These are phyloP conservation scores for Trichoderma harzianum DNA, from an alignment of 2,329 filamentous ascomycete genomes.

Conservation along the genomic window DNA sequence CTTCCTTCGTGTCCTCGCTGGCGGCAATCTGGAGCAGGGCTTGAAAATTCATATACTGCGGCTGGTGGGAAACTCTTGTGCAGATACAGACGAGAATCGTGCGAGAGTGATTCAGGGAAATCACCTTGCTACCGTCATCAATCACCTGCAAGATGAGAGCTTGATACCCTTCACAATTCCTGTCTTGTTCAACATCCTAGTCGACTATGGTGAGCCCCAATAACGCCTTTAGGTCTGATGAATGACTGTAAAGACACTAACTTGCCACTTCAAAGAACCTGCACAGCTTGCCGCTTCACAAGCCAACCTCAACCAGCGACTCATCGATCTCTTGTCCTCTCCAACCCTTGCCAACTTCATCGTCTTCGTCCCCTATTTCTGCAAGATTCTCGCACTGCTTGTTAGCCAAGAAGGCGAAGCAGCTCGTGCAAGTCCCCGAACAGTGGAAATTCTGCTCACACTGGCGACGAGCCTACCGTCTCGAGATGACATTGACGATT, in stretches of 20 bases:
- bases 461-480: constrained; percentile 43
- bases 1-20: constrained; percentile 47
- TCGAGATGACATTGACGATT: constrained; percentile 51
- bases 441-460: constrained; percentile 48
- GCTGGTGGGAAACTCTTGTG: constrained; percentile 60
- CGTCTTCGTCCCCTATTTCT: constrained; percentile 49
- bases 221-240: neutral
- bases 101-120: constrained; percentile 50
- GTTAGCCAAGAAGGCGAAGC: constrained; percentile 50
- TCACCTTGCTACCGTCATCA: constrained; percentile 46
- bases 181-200: constrained; percentile 60
- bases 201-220: constrained; percentile 56
- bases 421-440: constrained; percentile 41
- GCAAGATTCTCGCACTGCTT: constrained; percentile 55
- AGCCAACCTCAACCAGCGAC: constrained; percentile 45
- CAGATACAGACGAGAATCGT: constrained; percentile 61
- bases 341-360: constrained; percentile 41
- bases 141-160: constrained; percentile 45
- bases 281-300: constrained; percentile 55
- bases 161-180: constrained; percentile 53
- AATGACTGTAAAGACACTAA: neutral
- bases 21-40: constrained; percentile 36
- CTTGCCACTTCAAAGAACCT: constrained; percentile 41
- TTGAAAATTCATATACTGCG: constrained; percentile 56
- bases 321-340: constrained; percentile 49